Conservation (phyloP, 352 stramenopile species). For the Globisporangium mamillatum region DNA sequence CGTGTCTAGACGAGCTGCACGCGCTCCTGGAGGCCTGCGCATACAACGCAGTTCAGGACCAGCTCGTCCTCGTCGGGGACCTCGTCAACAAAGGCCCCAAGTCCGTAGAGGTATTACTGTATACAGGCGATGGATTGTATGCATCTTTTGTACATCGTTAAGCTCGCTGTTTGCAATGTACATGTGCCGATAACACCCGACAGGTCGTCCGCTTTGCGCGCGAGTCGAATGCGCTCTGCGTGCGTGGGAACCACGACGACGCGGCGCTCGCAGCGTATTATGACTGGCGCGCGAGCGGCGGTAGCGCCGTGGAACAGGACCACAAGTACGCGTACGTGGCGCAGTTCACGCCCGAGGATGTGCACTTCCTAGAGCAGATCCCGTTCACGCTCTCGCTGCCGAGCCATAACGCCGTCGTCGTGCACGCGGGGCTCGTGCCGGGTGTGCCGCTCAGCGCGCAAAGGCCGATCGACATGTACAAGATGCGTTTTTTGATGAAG, state of each 20-base stretch:
- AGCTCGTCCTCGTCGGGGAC: slow-evolving; percentile 89
- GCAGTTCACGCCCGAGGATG: slow-evolving; percentile 49
- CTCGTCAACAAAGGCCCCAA: slow-evolving; percentile 92
- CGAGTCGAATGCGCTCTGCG: slow-evolving; percentile 45
- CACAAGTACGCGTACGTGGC: slow-evolving; percentile 72
- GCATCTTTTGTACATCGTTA: neutral
- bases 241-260: slow-evolving; percentile 84
- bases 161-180: neutral
- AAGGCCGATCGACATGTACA: slow-evolving; percentile 89
- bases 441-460: slow-evolving; percentile 75
- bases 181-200: neutral
- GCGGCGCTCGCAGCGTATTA: slow-evolving; percentile 63
- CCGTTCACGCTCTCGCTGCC: slow-evolving; percentile 77
- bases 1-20: slow-evolving; percentile 85
- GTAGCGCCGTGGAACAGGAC: slow-evolving; percentile 4
- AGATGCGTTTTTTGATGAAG: slow-evolving; percentile 78
- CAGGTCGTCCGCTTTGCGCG: slow-evolving; percentile 76
- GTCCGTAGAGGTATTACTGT: slow-evolving; percentile 39
- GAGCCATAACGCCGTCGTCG: slow-evolving; percentile 51
- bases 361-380: slow-evolving; percentile 67
- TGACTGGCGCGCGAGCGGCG: slow-evolving; percentile 28
- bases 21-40: slow-evolving; percentile 42
- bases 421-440: slow-evolving; percentile 72
- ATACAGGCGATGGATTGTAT: neutral
- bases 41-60: slow-evolving; percentile 56